Base-by-base conservation (phyloP, 2,329 filamentous ascomycete genomes). In the Diaporthe vexans region DNA sequence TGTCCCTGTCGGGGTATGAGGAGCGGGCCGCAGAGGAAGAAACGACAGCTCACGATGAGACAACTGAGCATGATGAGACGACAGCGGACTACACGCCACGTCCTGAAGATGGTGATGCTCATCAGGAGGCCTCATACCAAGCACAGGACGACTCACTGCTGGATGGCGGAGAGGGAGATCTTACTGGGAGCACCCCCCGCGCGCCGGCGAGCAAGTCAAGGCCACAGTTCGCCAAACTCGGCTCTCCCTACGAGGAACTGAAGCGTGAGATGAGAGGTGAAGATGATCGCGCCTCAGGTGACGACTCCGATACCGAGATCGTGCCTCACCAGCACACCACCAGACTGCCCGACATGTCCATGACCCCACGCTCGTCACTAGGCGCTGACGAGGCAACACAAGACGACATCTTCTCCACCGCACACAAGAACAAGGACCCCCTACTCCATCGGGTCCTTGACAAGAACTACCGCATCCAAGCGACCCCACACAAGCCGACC, bases 1-100 rank as follows among this genome's bases (percentile, higher is more conserved):
- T 99, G 35, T 98, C 96, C 15, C 90, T 99, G 15, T 98, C 95
- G 0, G 95, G 95, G 37, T 98, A 99, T 83, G 96, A 98, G 81
- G 95, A 97, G 81, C 88, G 92, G 29, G 91, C 91, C 19, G 92
- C 93, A 72, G 91, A 90, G 70, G 92, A 93, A n/a, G 91, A 78
- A 73, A 86, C 83, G 63, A 85, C 80, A 1, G 84, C 82, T 33
- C 58, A 72, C 54, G 86, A 88, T 24, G 88, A 89, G 79, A 90
- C 85, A 81, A 87, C 88, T 0, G 85, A 90, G 73, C 88, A 89
- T 56, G 89, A 92, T 75, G 87, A 91, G 24, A 86, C 88, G 35
- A 84, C 79, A 21, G 78, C 78, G 51, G 79, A 83, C 56, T 76
- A 78, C 21, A 82, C 86, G 10, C 81, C 81, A 4, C 57, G 51